Evolutionary conservation across 345 rosid species (phyloP).

Genomic region (Euphorbia pulcherrima): DNA sequence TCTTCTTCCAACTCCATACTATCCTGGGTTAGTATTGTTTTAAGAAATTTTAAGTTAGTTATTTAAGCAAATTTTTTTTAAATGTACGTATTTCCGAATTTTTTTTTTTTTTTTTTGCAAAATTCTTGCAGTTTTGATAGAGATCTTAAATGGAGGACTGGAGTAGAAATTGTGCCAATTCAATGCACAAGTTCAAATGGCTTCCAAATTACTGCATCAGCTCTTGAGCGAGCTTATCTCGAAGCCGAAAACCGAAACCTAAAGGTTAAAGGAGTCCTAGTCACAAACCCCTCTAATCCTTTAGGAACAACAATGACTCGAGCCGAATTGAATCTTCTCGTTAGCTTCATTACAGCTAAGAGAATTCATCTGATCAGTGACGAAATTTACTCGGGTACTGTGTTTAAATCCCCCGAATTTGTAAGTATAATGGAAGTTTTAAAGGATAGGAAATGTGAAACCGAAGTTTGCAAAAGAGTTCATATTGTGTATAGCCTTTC

Average conservation of each 20-base stretch:
- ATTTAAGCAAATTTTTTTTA: too few relatives aligned
- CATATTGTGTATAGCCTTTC: slow-evolving; percentile 74
- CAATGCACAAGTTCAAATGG: slow-evolving; percentile 48
- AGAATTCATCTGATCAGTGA: slow-evolving; percentile 68
- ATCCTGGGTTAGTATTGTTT: slow-evolving; percentile 56
- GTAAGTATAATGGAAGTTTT: slow-evolving; percentile 64
- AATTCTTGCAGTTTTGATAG: slow-evolving; percentile 46
- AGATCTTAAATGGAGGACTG: slow-evolving; percentile 61
- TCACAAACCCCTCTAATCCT: slow-evolving; percentile 82
- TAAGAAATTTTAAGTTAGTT: slow-evolving; percentile 28
- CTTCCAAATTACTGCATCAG: slow-evolving; percentile 43
- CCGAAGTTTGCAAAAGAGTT: slow-evolving; percentile 49
- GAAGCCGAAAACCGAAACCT: slow-evolving; percentile 55
- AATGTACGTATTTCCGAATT: slow-evolving; percentile 23
- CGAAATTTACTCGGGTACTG: slow-evolving; percentile 79
- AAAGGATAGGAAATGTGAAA: slow-evolving; percentile 44
- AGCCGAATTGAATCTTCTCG: slow-evolving; percentile 56
- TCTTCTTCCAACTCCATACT: slow-evolving; percentile 78
- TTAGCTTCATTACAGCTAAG: slow-evolving; percentile 53
- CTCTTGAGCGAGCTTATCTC: slow-evolving; percentile 62
- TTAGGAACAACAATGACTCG: slow-evolving; percentile 63
- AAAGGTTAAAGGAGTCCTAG: slow-evolving; percentile 69
- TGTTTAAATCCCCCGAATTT: slow-evolving; percentile 60
- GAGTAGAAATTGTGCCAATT: slow-evolving; percentile 44
- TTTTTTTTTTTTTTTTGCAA: slow-evolving; percentile 6